Conservation (phyloP, 208 protist species). For the Leishmania tropica region DNA sequence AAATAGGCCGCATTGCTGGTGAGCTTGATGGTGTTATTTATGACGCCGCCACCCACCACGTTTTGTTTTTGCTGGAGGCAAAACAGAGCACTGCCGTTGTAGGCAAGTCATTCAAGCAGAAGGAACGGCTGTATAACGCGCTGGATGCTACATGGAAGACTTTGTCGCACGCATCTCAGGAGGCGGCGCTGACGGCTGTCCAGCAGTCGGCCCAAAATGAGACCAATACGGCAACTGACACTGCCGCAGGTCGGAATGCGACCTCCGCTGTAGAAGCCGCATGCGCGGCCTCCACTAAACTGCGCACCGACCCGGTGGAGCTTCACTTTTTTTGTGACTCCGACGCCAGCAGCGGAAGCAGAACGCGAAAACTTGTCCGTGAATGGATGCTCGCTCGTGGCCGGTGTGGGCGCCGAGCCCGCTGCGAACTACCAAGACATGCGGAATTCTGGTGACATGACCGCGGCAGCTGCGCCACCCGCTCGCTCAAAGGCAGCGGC, state of each 20-base stretch:
- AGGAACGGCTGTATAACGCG: constrained; percentile 15
- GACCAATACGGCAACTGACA: background rate
- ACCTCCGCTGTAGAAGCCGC: too few species aligned
- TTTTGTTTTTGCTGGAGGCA: constrained; percentile 28
- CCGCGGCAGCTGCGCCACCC: background rate
- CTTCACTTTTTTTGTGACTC: too few species aligned
- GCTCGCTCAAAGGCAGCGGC: background rate
- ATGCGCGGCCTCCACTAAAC: too few species aligned
- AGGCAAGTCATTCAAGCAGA: constrained; percentile 27
- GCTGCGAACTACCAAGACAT: too few species aligned
- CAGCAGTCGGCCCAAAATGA: background rate
- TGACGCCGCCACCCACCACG: constrained; percentile 15
- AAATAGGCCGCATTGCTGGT: background rate
- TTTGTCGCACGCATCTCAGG: background rate
- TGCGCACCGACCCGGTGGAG: too few species aligned
- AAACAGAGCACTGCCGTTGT: constrained; percentile 32
- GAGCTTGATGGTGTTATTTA: constrained; percentile 29
- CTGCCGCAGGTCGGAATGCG: too few species aligned
- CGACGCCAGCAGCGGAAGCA: too few species aligned
- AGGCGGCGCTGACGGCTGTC: too few species aligned
- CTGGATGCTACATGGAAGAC: constrained; percentile 2
- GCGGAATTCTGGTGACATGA: too few species aligned
- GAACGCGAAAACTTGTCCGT: too few species aligned
- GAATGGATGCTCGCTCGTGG: too few species aligned
- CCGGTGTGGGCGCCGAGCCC: too few species aligned